Evolutionary conservation across 2,329 filamentous ascomycete genomes (phyloP).

Genomic region (Dactylellina haptotyla): DNA sequence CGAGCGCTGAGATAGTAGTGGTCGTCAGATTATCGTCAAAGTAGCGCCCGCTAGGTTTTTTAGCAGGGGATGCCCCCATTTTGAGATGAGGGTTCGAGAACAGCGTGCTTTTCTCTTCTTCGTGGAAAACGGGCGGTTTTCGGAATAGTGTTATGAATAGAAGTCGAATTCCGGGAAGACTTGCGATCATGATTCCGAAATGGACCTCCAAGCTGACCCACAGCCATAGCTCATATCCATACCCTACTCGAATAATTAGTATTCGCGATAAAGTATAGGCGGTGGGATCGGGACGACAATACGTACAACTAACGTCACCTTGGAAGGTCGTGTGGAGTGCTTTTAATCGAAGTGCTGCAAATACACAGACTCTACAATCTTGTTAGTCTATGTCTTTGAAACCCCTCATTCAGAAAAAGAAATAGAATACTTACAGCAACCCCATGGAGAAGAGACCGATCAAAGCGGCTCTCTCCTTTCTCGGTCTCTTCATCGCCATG

Average conservation of each 20-base stretch:
- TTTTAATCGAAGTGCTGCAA: slow-evolving; percentile 41
- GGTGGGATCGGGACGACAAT: not conserved
- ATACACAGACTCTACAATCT: slow-evolving; percentile 37
- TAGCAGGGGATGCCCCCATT: too few species aligned
- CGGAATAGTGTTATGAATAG: slow-evolving; percentile 34
- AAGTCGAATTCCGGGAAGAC: slow-evolving; percentile 45
- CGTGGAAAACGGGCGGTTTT: slow-evolving; percentile 38
- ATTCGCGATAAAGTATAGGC: not conserved
- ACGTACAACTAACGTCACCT: slow-evolving; percentile 43
- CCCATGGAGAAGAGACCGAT: slow-evolving; percentile 37
- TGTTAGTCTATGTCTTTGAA: not conserved
- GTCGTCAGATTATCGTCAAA: slow-evolving; percentile 34
- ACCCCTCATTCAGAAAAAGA: not conserved
- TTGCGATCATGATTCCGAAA: slow-evolving; percentile 50
- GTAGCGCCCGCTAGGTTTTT: slow-evolving; percentile 1
- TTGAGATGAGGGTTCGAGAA: slow-evolving; percentile 41
- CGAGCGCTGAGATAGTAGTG: slow-evolving; percentile 31
- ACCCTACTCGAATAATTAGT: slow-evolving; percentile 33
- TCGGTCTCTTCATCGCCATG: slow-evolving; percentile 30
- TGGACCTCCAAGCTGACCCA: slow-evolving; percentile 52
- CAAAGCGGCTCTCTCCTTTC: slow-evolving; percentile 36
- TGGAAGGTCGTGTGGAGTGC: slow-evolving; percentile 42
- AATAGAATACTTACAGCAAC: slow-evolving; percentile 30
- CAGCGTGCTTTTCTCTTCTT: slow-evolving; percentile 40
- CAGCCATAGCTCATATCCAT: slow-evolving; percentile 48